Evolutionary conservation across 768 basidiomycete species (phyloP), one percentile per base, ranked within the genome.

Genomic region (Terana coerulea): DNA sequence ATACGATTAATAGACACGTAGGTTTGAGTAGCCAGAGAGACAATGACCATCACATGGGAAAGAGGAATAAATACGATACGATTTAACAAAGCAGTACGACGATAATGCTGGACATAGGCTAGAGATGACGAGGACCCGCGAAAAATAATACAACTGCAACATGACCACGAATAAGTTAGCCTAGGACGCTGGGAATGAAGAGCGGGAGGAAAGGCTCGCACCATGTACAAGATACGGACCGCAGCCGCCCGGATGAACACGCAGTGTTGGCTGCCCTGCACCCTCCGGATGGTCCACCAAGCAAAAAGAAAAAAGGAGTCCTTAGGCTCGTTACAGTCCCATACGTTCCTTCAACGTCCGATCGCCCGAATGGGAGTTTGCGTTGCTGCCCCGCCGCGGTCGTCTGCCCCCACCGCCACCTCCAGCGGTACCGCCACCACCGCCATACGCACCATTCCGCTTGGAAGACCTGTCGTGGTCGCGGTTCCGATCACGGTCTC

Each of bases 311-410:
- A 45, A 36, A 45, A 46, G 48, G 42, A 46, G 30, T 34, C 47
- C 52, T 40, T 55, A 57, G 50, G 47, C 53, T 47, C 39, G 40
- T 60, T 77, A 88, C 36, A 89, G 75, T 67, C 89, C 89, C 84
- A 91, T 79, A 63, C 89, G 74, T 69, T 91, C 87, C 67, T 84
- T 86, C 74, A 91, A 82, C 75, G 89, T 88, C 79, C 88, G 88
- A 74, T 87, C 84, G 39, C 72, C 73, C 56, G 58, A 53, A 36
- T 47, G 56, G 39, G 50, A 37, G 56, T 69, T 69, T 52, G 55
- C 63, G 66, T 52, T 67, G 69, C 52, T 66, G 57, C 53, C 66
- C 48, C 56, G 66, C 48, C 63, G 72, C 49, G 60, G 61, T 64
- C 74, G 65, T 61, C 74, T 64, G 44, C 69, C 61, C 7, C 62